Percentiles rank a stretch among this genome's conserved stretches.
Conservation (phyloP, 768 basidiomycete species). For the Gymnopilus dilepis region DNA sequence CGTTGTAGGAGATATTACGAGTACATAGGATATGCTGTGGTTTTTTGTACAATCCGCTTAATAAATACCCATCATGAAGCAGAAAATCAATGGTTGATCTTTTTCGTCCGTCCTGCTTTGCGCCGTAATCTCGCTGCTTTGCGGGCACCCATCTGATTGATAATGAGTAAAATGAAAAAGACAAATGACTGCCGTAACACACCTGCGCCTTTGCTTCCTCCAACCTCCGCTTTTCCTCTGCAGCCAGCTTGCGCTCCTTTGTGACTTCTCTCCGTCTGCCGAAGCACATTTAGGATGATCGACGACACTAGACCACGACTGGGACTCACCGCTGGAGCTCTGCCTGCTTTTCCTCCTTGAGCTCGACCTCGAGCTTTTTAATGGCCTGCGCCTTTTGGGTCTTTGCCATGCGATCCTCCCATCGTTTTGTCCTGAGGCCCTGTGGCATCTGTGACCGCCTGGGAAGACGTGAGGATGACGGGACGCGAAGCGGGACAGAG, state of each 20-base stretch:
- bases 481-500: constrained; percentile 1
- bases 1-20: constrained; percentile 51
- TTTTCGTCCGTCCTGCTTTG: constrained; percentile 78
- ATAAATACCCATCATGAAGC: constrained; percentile 11
- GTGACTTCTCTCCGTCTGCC: constrained; percentile 66
- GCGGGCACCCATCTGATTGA: constrained; percentile 74
- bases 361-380: constrained; percentile 74
- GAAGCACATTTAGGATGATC: constrained; percentile 12
- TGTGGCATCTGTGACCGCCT: constrained; percentile 74
- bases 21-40: constrained; percentile 16
- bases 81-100: constrained; percentile 68
- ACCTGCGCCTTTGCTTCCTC: constrained; percentile 73
- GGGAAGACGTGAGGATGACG: constrained; percentile 19
- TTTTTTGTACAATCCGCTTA: constrained; percentile 20
- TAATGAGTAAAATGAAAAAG: constrained; percentile 11
- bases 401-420: constrained; percentile 73
- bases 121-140: constrained; percentile 77
- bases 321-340: constrained; percentile 61
- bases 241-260: constrained; percentile 69
- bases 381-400: constrained; percentile 68
- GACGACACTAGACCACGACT: not conserved
- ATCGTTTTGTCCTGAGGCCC: constrained; percentile 68
- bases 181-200: constrained; percentile 16
- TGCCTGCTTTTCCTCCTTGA: constrained; percentile 77
- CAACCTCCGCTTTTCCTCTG: constrained; percentile 71